phyloP scores from a whole-genome alignment of 495 filamentous ascomycete species.

The Penicillium alfredii region DNA sequence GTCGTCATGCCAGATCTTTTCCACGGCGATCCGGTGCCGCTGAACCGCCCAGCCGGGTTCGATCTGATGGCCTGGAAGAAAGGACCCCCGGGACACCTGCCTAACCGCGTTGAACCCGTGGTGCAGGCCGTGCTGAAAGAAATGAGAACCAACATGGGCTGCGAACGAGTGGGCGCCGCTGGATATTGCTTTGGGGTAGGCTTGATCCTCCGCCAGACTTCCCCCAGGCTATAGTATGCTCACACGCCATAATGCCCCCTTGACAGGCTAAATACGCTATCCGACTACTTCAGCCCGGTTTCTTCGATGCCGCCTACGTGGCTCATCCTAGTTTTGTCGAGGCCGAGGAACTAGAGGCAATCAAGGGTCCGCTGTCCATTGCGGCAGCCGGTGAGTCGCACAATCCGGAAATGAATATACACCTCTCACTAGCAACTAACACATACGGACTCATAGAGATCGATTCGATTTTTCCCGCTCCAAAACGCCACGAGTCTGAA shows the following conservation, averaged over 20 bases:
- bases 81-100: conserved; percentile 50
- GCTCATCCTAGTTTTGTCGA: conserved; percentile 71
- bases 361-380: conserved; percentile 64
- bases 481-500: conserved; percentile 53
- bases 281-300: conserved; percentile 31
- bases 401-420: neutral
- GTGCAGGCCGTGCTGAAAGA: conserved; percentile 49
- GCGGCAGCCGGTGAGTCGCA: conserved; percentile 52
- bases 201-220: neutral
- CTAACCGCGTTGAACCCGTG: conserved; percentile 53
- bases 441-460: conserved; percentile 49
- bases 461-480: conserved; percentile 62
- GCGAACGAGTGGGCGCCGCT: conserved; percentile 58
- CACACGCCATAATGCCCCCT: neutral
- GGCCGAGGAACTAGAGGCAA: conserved; percentile 59
- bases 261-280: conserved; percentile 45
- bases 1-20: conserved; percentile 58
- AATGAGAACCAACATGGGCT: conserved; percentile 45
- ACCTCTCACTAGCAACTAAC: too few relatives aligned
- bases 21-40: conserved; percentile 27
- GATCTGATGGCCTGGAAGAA: conserved; percentile 27
- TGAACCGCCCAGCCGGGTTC: conserved; percentile 23
- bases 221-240: too few relatives aligned
- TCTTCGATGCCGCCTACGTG: conserved; percentile 53
- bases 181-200: conserved; percentile 72